Percentiles rank a stretch among this genome's conserved stretches.
Evolutionary conservation across 83 land plant genomes (phyloP).

Genomic region (Picea engelmannii): DNA sequence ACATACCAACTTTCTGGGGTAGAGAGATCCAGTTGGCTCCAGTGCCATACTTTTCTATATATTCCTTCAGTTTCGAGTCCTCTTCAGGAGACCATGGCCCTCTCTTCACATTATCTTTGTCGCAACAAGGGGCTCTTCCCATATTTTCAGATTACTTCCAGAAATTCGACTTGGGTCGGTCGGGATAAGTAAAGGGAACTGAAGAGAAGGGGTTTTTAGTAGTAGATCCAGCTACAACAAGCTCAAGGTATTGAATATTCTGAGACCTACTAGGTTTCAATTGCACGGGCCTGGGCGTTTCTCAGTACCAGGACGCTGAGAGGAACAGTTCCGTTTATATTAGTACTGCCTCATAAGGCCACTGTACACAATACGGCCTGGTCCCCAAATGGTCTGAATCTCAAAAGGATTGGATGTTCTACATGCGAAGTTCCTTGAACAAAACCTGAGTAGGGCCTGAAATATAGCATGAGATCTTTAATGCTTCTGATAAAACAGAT

Average conservation of each 20-base stretch:
- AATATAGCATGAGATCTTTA: too few relatives aligned
- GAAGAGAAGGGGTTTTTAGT: too few relatives aligned
- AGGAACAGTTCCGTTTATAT: too few relatives aligned
- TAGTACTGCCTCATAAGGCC: too few relatives aligned
- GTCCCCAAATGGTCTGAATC: too few relatives aligned
- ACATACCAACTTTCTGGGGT: slow-evolving; percentile 40
- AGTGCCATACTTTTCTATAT: slow-evolving; percentile 29
- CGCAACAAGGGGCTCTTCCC: slow-evolving; percentile 53
- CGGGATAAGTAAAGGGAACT: not conserved
- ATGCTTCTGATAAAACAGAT: too few relatives aligned
- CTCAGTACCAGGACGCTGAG: not conserved
- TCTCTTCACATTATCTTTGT: slow-evolving; percentile 35
- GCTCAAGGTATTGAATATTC: too few relatives aligned
- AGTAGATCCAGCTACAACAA: too few relatives aligned
- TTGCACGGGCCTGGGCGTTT: not conserved
- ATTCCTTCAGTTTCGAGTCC: slow-evolving; percentile 23
- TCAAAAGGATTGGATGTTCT: too few relatives aligned
- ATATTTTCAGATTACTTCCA: slow-evolving; percentile 1
- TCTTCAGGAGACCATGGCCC: slow-evolving; percentile 42
- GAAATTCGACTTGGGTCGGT: not conserved
- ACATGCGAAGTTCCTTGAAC: too few relatives aligned
- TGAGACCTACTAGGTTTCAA: not conserved
- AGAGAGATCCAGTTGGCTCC: slow-evolving; percentile 39
- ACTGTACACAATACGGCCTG: too few relatives aligned
- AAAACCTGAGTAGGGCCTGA: too few relatives aligned